These are phyloP conservation scores for Mucor saturninus DNA, from an alignment of 371 early-diverging fungal species.

Conservation along the genomic window DNA sequence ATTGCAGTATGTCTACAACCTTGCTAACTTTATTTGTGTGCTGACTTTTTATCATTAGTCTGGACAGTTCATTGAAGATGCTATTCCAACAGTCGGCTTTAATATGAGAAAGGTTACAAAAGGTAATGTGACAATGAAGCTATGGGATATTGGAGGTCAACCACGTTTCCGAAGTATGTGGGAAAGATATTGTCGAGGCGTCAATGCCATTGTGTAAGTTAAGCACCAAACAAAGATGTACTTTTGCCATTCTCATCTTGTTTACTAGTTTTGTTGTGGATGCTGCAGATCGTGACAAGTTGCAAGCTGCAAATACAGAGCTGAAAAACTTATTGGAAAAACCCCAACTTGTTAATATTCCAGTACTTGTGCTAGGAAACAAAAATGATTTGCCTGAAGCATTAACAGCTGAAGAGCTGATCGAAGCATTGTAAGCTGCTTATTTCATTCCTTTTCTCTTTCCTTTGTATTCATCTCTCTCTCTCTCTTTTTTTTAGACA, in stretches of 20 bases:
- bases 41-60: slow-evolving; percentile 53
- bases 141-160: slow-evolving; percentile 99
- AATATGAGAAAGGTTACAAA: slow-evolving; percentile 97
- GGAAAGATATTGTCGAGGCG: slow-evolving; percentile 95
- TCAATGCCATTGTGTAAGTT: slow-evolving; percentile 95
- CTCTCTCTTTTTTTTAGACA: slow-evolving; percentile 55
- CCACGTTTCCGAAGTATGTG: slow-evolving; percentile 97
- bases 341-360: slow-evolving; percentile 90
- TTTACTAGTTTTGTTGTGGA: slow-evolving; percentile 89
- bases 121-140: slow-evolving; percentile 95
- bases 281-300: slow-evolving; percentile 90
- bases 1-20: slow-evolving; percentile 79
- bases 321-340: slow-evolving; percentile 90
- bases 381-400: slow-evolving; percentile 98
- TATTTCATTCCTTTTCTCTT: no score
- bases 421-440: slow-evolving; percentile 80
- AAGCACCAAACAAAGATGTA: not conserved
- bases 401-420: slow-evolving; percentile 88
- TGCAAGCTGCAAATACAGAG: slow-evolving; percentile 92
- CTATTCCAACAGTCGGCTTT: slow-evolving; percentile 98
- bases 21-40: not conserved
- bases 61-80: slow-evolving; percentile 94
- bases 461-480: not conserved
- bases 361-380: slow-evolving; percentile 97
- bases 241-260: slow-evolving; percentile 6